phyloP scores from a whole-genome alignment of 176 grass and related monocot genomes.

The Elymus sibiricus region DNA sequence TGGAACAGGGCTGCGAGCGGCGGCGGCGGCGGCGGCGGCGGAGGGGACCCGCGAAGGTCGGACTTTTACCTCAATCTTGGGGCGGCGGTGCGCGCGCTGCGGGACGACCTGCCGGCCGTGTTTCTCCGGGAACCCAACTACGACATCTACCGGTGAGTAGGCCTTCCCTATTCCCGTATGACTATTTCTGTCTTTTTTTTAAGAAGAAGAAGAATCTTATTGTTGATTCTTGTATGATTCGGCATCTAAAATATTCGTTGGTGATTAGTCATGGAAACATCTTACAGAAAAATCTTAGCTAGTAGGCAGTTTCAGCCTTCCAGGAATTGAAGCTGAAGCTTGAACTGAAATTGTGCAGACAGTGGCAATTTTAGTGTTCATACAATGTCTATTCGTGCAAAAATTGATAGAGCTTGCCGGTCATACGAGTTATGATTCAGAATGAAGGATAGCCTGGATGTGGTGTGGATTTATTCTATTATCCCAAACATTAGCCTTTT shows the following conservation, averaged over 20 bases:
- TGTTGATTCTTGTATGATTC: background rate
- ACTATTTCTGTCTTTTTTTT: background rate
- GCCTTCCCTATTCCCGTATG: background rate
- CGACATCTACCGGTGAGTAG: conserved; percentile 84
- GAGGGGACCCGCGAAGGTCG: conserved; percentile 49
- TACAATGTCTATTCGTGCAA: conserved; percentile 2
- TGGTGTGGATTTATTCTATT: background rate
- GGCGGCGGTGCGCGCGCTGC: conserved; percentile 78
- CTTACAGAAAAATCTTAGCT: background rate
- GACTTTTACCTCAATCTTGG: conserved; percentile 98
- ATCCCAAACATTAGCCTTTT: background rate
- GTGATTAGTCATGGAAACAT: background rate
- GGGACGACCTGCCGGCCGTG: conserved; percentile 80
- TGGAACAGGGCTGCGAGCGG: conserved; percentile 3
- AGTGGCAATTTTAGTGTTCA: background rate
- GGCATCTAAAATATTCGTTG: background rate
- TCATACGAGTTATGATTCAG: background rate
- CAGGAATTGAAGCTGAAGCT: background rate
- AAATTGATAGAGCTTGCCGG: background rate
- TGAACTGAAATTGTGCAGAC: background rate
- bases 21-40: conserved; percentile 11
- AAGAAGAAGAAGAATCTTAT: background rate
- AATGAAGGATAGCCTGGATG: background rate
- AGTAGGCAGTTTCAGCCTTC: background rate
- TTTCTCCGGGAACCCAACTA: conserved; percentile 80